Evolutionary conservation across 2,329 filamentous ascomycete species (phyloP).

Genomic region (Pseudogymnoascus sp.): DNA sequence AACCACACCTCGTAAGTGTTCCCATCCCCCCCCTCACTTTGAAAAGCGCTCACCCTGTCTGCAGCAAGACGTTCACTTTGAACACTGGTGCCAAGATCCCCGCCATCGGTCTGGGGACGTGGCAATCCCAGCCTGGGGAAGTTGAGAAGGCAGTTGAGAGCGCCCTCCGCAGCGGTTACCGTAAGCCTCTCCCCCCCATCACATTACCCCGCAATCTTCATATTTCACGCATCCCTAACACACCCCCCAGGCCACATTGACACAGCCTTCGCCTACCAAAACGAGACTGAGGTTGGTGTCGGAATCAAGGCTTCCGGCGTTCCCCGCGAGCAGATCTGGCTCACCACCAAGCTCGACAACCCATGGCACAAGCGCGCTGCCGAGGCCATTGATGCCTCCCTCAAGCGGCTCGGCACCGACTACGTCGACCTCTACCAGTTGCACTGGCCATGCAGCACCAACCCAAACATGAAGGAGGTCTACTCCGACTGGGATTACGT

Average conservation of each 20-base stretch:
- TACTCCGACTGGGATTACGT: slow-evolving; percentile 74
- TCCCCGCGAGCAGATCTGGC: slow-evolving; percentile 59
- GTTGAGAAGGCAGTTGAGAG: slow-evolving; percentile 65
- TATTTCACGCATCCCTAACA: neutral
- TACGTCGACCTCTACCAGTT: slow-evolving; percentile 68
- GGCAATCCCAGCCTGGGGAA: slow-evolving; percentile 64
- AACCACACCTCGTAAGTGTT: slow-evolving; percentile 18
- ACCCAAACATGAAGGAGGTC: slow-evolving; percentile 57
- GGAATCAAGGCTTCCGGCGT: slow-evolving; percentile 60
- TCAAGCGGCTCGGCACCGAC: slow-evolving; percentile 54
- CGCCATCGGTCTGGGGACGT: slow-evolving; percentile 69
- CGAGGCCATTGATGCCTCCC: slow-evolving; percentile 53
- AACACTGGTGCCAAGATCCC: slow-evolving; percentile 75
- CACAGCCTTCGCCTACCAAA: slow-evolving; percentile 68
- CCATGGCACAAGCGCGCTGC: slow-evolving; percentile 65
- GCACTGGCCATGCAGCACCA: slow-evolving; percentile 64
- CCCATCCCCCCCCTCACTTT: slow-evolving; percentile 8
- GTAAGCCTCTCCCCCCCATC: slow-evolving; percentile 57
- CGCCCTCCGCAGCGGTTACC: slow-evolving; percentile 62
- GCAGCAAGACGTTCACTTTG: slow-evolving; percentile 55
- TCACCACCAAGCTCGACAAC: slow-evolving; percentile 81
- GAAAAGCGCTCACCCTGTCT: slow-evolving; percentile 19
- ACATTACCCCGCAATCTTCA: slow-evolving; percentile 11
- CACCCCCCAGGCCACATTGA: slow-evolving; percentile 55
- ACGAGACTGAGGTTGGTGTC: slow-evolving; percentile 62